These are phyloP conservation scores for Phlyctochytrium arcticum DNA, from an alignment of 192 early-diverging fungal genomes.

Conservation along the genomic window DNA sequence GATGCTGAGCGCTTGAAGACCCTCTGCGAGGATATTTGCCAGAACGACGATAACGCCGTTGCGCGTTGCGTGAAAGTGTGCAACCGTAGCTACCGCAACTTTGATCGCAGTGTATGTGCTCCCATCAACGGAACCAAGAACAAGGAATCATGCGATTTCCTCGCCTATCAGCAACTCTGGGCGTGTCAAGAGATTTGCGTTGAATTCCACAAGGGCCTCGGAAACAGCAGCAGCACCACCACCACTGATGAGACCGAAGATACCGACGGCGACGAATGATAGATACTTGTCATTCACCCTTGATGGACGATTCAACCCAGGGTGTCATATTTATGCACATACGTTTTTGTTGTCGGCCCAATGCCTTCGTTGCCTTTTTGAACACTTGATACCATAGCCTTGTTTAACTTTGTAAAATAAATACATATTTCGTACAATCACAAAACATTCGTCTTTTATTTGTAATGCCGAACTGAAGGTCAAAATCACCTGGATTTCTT, in stretches of 20 bases:
- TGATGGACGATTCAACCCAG: neutral
- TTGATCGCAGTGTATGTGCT: neutral
- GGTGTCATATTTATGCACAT: neutral
- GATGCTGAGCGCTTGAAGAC: neutral
- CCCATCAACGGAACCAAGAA: neutral
- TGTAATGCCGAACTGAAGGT: neutral
- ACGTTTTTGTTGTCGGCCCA: neutral
- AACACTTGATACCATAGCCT: neutral
- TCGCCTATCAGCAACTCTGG: neutral
- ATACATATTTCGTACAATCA: neutral
- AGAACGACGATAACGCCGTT: neutral
- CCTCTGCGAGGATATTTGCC: neutral
- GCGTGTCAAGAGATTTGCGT: neutral
- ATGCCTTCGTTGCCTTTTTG: neutral
- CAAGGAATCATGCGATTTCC: neutral
- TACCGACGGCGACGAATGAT: neutral
- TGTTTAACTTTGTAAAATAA: neutral
- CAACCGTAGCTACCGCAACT: neutral
- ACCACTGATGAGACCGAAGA: neutral
- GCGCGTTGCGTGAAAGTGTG: neutral
- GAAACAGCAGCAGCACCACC: too few species aligned
- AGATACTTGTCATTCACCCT: neutral
- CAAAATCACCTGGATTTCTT: too few species aligned
- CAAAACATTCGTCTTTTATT: neutral
- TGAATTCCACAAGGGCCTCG: neutral